phyloP scores from a whole-genome alignment of 257 asterid genomes.

The Vinca minor region DNA sequence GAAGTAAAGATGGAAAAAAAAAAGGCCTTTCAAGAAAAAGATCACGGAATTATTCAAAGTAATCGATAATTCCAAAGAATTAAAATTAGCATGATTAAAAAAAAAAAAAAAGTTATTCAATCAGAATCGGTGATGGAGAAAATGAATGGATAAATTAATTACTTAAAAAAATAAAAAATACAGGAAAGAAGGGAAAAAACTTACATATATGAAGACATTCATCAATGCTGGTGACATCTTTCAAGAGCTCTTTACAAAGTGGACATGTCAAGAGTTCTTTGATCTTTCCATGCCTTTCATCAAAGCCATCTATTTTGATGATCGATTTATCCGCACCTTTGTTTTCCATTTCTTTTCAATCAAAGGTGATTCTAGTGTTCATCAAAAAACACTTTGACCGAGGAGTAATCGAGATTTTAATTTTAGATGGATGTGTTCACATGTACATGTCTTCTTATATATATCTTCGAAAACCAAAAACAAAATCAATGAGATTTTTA shows the following conservation, averaged over 20 bases:
- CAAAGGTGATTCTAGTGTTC: neutral
- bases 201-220: constrained; percentile 22
- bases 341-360: neutral
- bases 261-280: constrained; percentile 12
- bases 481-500: neutral
- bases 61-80: neutral
- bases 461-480: neutral
- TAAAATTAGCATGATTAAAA: too few species aligned
- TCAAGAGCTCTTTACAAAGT: too few species aligned
- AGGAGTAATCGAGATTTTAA: too few species aligned
- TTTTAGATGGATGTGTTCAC: too few species aligned
- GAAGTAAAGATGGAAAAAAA: too few species aligned
- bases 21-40: neutral
- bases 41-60: neutral
- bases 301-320: neutral
- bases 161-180: neutral
- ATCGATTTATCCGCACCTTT: neutral
- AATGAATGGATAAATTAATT: neutral
- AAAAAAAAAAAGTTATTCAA: too few species aligned
- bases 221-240: constrained; percentile 12
- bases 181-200: neutral
- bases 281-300: constrained; percentile 2
- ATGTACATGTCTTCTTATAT: too few species aligned
- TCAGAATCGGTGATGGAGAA: neutral
- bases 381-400: too few species aligned